phyloP scores from a whole-genome alignment of 176 grass and related monocot genomes.

The Leersia perrieri region DNA sequence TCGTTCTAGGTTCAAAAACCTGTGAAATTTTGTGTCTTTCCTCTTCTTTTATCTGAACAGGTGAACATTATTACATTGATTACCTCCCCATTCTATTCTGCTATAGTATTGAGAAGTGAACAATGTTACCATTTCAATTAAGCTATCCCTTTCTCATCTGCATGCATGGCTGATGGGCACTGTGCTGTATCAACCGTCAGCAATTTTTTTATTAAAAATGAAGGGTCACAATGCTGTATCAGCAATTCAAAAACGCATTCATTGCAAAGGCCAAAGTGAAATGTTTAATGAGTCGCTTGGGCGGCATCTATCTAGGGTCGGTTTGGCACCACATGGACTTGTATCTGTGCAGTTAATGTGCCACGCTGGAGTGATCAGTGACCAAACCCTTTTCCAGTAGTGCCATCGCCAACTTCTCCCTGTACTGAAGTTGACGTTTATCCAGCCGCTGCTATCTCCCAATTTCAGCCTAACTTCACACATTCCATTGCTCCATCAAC shows the following conservation, averaged over 20 bases:
- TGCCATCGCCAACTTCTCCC: constrained; percentile 9
- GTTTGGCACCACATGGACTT: constrained; percentile 40
- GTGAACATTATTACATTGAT: neutral
- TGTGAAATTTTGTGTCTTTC: neutral
- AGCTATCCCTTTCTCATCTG: neutral
- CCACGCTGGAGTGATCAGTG: constrained; percentile 41
- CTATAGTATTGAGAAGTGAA: neutral
- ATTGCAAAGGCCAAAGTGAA: neutral
- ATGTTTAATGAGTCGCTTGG: neutral
- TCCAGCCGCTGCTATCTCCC: neutral
- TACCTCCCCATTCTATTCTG: neutral
- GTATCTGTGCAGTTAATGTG: constrained; percentile 39
- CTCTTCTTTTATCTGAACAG: neutral
- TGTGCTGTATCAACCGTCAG: neutral
- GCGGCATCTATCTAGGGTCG: neutral
- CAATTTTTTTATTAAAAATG: neutral
- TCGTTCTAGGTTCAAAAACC: neutral
- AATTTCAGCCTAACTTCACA: neutral
- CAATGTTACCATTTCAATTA: neutral
- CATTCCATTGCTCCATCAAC: neutral
- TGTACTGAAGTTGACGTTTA: constrained; percentile 32
- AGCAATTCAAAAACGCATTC: neutral
- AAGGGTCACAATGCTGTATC: neutral
- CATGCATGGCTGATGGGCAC: constrained; percentile 6
- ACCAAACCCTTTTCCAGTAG: constrained; percentile 30